A percentile compares a stretch with the other conserved stretches of the same genome.
phyloP scores from a whole-genome alignment of 306 rosid species.

The Rubus parviflorus region DNA sequence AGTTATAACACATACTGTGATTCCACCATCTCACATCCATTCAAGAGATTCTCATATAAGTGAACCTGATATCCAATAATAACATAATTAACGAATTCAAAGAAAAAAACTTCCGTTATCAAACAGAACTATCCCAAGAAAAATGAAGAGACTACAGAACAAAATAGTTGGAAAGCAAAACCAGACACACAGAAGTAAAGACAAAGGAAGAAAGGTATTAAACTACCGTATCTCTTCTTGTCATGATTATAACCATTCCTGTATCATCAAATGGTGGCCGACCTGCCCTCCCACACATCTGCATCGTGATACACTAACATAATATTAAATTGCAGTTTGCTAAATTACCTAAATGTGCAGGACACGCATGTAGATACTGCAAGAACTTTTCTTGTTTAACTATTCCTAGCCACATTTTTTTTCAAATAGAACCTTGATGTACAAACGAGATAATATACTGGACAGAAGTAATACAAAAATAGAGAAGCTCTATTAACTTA shows the following conservation, averaged over 20 bases:
- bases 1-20: slow-evolving; percentile 66
- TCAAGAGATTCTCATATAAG: slow-evolving; percentile 88
- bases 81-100: slow-evolving; percentile 22
- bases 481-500: neutral
- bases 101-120: neutral
- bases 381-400: neutral
- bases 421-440: neutral
- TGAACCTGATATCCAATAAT: slow-evolving; percentile 62
- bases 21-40: slow-evolving; percentile 94
- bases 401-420: neutral
- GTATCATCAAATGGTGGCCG: slow-evolving; percentile 99
- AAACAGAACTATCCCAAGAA: slow-evolving; percentile 4
- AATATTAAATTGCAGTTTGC: slow-evolving; percentile 7
- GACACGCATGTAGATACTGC: neutral
- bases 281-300: slow-evolving; percentile 99
- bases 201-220: slow-evolving; percentile 9
- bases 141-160: neutral
- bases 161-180: slow-evolving; percentile 5
- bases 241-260: slow-evolving; percentile 96
- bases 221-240: slow-evolving; percentile 92
- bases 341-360: neutral
- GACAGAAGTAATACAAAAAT: neutral
- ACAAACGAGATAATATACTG: neutral
- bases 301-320: slow-evolving; percentile 22
- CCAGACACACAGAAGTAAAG: slow-evolving; percentile 9